Evolutionary conservation across 345 rosid genomes (phyloP).

Genomic region (Aquilaria sinensis): DNA sequence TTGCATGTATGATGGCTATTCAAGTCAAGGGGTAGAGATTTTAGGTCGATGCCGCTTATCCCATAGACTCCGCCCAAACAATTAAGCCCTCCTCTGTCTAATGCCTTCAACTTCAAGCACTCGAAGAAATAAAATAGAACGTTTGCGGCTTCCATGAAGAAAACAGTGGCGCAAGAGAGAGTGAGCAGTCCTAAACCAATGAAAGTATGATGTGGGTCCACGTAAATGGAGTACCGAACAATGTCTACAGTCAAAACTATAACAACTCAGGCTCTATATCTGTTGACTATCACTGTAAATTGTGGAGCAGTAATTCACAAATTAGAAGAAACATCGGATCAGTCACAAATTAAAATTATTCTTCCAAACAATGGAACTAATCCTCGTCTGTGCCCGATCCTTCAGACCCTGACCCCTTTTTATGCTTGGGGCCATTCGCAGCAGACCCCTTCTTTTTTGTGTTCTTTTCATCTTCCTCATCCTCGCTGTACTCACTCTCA

Average conservation of each 20-base stretch:
- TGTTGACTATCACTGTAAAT: conserved; percentile 3
- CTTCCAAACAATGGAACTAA: conserved; percentile 20
- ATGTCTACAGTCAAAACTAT: conserved; percentile 6
- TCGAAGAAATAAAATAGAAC: too few species aligned
- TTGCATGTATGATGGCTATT: too few species aligned
- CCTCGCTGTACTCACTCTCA: conserved; percentile 93
- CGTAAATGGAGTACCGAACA: neutral
- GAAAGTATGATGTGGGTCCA: too few species aligned
- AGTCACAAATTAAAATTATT: neutral
- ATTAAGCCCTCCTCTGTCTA: too few species aligned
- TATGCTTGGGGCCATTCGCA: conserved; percentile 46
- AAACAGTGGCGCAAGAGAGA: too few species aligned
- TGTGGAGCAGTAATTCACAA: neutral
- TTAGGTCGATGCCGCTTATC: too few species aligned
- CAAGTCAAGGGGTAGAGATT: too few species aligned
- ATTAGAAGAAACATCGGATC: too few species aligned
- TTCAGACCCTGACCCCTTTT: conserved; percentile 57
- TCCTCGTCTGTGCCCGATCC: conserved; percentile 74
- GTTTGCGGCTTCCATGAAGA: too few species aligned
- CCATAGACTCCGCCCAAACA: too few species aligned
- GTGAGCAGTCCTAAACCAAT: too few species aligned
- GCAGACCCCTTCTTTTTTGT: conserved; percentile 48
- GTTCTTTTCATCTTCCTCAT: conserved; percentile 70
- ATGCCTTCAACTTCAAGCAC: too few species aligned
- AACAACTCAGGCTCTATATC: neutral